Evolutionary conservation across 2,329 filamentous ascomycete species (phyloP), one percentile per base, ranked within the genome.

Genomic region (Dryadomyces quercivorus): DNA sequence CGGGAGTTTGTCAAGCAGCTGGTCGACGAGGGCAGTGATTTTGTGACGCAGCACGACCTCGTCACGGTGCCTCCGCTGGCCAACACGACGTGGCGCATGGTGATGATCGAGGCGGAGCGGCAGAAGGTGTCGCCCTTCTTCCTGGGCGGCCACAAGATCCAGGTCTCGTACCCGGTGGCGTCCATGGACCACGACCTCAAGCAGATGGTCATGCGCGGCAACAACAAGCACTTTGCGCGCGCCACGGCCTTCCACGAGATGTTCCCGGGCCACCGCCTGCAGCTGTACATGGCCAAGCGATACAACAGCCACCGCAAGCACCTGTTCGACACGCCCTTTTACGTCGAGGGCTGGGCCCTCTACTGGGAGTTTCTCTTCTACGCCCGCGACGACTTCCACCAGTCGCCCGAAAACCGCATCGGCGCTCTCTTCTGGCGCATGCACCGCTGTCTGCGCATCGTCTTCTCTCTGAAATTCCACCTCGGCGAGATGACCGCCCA

Each of bases 181-280:
- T 68, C 65, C 31, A 81, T 80, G 76, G 59, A 65, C 5, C 76
- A 81, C 58, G 71, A 69, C 18, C 69, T 73, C 38, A 83, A 82
- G 64, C 61, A 76, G 59, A 82, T 81, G 78, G 74, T 74, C 53
- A 75, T 82, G 71, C 73, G 78, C 18, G 76, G 77, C 12, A 82
- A 82, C 64, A 81, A 78, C 60, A 69, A 70, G 1, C 75, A 79
- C 60, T 80, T 81, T 63, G 69, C 76, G 5, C 72, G 75, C 1
- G 76, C 78, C 6, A 82, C 78, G 0, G 78, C 79, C 2, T 82
- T 82, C 60, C 79, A 82, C 62, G 79, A 82, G 63, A 74, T 82
- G 63, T 76, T 82, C 15, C 78, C 79, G 0, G 79, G 79, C 1
- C 78, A 81, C 57, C 71, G 78, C 52, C 66, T 81, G 31, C 78